Evolutionary conservation across 2,329 filamentous ascomycete genomes (phyloP), one percentile per base, ranked within the genome.

Genomic region (Colletotrichum caudatum): DNA sequence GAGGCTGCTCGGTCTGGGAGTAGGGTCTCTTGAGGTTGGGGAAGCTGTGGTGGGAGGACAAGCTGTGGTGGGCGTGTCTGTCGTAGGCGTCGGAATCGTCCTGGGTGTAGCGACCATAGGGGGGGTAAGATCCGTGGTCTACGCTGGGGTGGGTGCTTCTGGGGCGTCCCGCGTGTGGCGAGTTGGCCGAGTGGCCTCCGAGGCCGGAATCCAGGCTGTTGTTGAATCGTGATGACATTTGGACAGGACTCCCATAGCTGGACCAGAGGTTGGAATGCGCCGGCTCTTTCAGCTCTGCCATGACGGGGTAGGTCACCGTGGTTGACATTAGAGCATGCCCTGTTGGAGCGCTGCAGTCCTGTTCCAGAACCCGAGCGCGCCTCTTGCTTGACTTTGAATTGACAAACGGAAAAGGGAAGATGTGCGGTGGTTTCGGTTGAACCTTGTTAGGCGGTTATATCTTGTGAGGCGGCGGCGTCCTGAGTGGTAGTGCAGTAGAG

Each of bases 231-330:
- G 81, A 82, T 65, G 86, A 81, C 78, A 90, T 82, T 75, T 87
- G 87, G 73, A 89, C 84, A 69, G 86, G 84, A 73, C 82, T 83
- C 74, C 84, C 84, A 80, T 90, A 90, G 82, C 84, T 87, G 76
- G 87, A 83, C 88, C 88, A 90, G 76, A 90, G 81, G 80, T 83
- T 85, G 76, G 85, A 83, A 80, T 89, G 88, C 78, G 85, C 81
- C 78, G 87, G 82, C 81, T 90, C 88, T 85, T 89, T 89, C 83
- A 90, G 80, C 80, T 90, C 88, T 86, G 88, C 87, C 88, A 90
- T 90, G 79, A 86, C 85, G 83, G 87, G 86, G 81, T 89, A 88
- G 75, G 87, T 87, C 80, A 87, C 82, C 78, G 86, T 86, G 83
- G 87, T 87, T 84, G 88, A 89, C 87, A 89, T 89, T 85, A 82